Base-by-base conservation (phyloP, 495 filamentous ascomycete species). In the Penicillium alfredii region DNA sequence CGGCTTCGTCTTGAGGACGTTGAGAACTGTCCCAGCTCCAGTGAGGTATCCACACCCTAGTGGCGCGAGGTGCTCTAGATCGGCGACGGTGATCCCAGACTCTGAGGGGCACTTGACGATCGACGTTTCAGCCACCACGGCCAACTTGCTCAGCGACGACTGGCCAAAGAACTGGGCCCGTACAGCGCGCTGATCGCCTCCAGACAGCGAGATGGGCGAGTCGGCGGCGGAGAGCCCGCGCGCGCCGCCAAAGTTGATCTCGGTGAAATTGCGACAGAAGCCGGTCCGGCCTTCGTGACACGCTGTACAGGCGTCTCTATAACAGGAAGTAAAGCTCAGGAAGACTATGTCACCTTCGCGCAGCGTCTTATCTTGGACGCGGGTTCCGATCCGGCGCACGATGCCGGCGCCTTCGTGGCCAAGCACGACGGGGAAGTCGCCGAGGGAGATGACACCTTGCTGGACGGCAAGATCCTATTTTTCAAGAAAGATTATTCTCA, bases 331-430 rank as follows among this genome's bases (percentile, higher is more conserved):
- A 40, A 70, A 70, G 23, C 55, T 59, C 19, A 72, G 55, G 42
- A 70, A 55, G 29, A 74, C 72, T 22, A 54, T 49, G 41, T 77
- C 72, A 15, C 71, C 69, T 2, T 60, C 53, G 11, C 45, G 37
- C 4, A 75, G 48, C 23, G 62, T 40, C 22, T 53, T 44, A 30
- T 57, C 52, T 16, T 61, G 61, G 24, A 69, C 65, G 1, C 33
- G 40, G 14, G 60, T 58, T 7, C 74, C 74, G n/a, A 69, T 15
- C 8, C 50, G 48, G 17, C 65, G 50, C 12, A 78, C 57, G 15
- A 69, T 42, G 5, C 73, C 74, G 2, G 63, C 61, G 15, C 73
- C 73, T 53, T 78, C 74, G 39, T 78, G 74, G 9, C 74, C 73
- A 11, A 76, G 61, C 5, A 69, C 66, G 8, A 53, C 57, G 2